Evolutionary conservation across 495 filamentous ascomycete genomes (phyloP).

Genomic region (Corynascus novoguineensis): DNA sequence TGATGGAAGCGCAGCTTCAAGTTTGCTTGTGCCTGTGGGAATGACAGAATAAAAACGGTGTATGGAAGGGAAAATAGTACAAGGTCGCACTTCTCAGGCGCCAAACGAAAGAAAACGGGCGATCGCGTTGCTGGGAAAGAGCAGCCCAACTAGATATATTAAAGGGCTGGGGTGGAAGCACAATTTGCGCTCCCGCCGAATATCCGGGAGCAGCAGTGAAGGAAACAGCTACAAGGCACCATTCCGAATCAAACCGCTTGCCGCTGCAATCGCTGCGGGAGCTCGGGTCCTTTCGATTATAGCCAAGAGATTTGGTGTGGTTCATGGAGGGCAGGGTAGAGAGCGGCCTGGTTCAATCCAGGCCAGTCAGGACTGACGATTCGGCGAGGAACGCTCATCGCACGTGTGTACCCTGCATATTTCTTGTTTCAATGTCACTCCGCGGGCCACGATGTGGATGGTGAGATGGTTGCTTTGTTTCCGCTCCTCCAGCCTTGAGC

Average conservation of each 20-base stretch:
- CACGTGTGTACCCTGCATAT: slow-evolving; percentile 8
- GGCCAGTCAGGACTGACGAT: slow-evolving; percentile 1
- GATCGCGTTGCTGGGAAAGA: neutral
- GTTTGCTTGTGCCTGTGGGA: neutral
- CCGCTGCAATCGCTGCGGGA: slow-evolving; percentile 1
- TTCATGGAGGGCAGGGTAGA: neutral
- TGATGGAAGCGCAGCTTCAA: slow-evolving; percentile 20
- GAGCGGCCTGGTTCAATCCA: neutral
- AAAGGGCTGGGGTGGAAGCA: neutral
- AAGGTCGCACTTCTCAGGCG: neutral
- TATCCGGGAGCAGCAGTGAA: neutral
- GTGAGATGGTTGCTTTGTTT: slow-evolving; percentile 1
- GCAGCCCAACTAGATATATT: neutral
- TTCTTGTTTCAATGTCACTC: slow-evolving; percentile 9
- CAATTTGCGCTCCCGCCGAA: neutral
- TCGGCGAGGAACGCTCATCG: neutral
- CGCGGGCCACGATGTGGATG: neutral
- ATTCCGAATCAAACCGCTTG: neutral
- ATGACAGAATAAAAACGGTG: neutral
- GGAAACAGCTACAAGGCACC: neutral
- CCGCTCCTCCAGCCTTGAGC: neutral
- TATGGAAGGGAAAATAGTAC: neutral
- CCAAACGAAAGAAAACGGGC: neutral
- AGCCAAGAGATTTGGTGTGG: neutral
- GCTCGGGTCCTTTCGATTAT: neutral